phyloP scores from a whole-genome alignment of 495 filamentous ascomycete genomes.

The Eremomyces bilateralis region DNA sequence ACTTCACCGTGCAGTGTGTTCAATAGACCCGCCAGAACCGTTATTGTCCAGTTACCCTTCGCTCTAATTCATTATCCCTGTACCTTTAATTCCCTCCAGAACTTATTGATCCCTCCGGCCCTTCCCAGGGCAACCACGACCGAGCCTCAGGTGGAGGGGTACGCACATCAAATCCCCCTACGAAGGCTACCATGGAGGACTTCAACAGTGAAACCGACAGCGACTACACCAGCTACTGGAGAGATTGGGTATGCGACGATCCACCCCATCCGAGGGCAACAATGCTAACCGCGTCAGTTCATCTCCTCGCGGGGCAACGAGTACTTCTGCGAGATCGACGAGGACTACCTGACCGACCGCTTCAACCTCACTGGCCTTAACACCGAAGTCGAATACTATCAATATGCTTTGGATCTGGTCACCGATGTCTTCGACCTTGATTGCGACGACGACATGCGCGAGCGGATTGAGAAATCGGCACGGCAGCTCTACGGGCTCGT shows the following conservation, averaged over 20 bases:
- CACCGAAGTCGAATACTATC: slow-evolving; percentile 94
- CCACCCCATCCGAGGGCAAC: too few species aligned
- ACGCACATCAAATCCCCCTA: too few species aligned
- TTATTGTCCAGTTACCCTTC: too few species aligned
- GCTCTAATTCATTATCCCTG: too few species aligned
- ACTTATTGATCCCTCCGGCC: too few species aligned
- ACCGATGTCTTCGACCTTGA: slow-evolving; percentile 99
- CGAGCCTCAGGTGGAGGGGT: too few species aligned
- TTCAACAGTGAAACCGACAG: slow-evolving; percentile 95
- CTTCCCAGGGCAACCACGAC: too few species aligned
- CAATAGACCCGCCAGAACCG: too few species aligned
- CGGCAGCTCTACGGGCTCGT: slow-evolving; percentile 92
- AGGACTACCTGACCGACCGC: slow-evolving; percentile 93
- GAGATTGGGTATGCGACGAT: slow-evolving; percentile 97
- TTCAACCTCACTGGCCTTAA: slow-evolving; percentile 97
- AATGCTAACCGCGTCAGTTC: slow-evolving; percentile 35
- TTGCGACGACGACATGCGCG: slow-evolving; percentile 92
- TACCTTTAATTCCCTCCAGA: too few species aligned
- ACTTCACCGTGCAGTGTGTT: too few species aligned
- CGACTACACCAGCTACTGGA: slow-evolving; percentile 98
- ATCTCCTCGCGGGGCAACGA: slow-evolving; percentile 94
- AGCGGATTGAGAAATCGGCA: slow-evolving; percentile 94
- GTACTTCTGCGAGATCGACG: slow-evolving; percentile 99
- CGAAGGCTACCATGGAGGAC: slow-evolving; percentile 49
- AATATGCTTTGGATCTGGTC: slow-evolving; percentile 95